These are phyloP conservation scores for Colletotrichum siamense DNA, from an alignment of 2,329 filamentous ascomycete genomes.

Conservation along the genomic window DNA sequence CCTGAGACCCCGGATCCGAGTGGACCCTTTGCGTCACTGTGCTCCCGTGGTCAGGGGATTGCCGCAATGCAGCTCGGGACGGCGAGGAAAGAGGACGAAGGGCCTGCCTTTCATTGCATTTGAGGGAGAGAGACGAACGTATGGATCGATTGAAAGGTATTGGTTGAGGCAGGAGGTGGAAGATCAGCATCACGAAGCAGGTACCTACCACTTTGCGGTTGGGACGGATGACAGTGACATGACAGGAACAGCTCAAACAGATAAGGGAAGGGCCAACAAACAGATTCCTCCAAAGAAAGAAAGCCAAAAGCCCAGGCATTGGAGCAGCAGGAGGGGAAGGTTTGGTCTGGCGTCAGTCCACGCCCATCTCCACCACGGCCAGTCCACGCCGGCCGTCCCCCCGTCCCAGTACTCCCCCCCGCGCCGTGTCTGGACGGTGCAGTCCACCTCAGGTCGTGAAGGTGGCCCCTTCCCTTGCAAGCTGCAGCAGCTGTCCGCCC, in stretches of 20 bases:
- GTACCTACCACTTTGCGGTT: background rate
- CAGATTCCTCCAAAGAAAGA: background rate
- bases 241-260: background rate
- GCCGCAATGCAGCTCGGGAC: background rate
- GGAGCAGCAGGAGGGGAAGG: constrained; percentile 6
- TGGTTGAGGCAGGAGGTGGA: background rate
- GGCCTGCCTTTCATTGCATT: background rate
- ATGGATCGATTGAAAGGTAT: background rate
- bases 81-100: background rate
- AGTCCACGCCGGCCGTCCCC: constrained; percentile 5
- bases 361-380: constrained; percentile 2
- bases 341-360: constrained; percentile 20
- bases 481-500: background rate
- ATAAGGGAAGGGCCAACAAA: background rate
- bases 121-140: background rate
- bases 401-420: background rate
- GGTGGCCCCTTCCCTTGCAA: constrained; percentile 15
- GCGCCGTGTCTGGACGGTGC: background rate
- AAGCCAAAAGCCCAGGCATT: background rate
- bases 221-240: background rate
- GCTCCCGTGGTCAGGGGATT: constrained; percentile 4
- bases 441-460: background rate
- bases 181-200: background rate
- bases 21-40: constrained; percentile 23
- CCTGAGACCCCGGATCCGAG: constrained; percentile 24